Conservation (phyloP, 441 rosid species). For the Melastoma candidum region DNA sequence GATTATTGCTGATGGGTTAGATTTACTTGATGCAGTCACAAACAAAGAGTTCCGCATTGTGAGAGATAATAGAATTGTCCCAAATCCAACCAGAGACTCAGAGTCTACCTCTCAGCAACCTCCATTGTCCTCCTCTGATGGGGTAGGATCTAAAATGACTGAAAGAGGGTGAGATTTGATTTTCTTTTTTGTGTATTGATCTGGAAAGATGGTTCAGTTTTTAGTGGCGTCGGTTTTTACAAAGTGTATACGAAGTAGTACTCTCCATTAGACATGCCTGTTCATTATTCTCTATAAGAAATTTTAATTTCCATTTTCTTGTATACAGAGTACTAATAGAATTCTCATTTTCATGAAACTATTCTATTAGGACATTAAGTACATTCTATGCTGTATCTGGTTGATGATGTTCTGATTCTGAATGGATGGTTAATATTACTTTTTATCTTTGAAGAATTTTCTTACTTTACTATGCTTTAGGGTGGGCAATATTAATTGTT, state of each 20-base stretch:
- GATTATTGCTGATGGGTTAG: conserved; percentile 13
- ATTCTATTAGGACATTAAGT: too few species aligned
- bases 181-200: conserved; percentile 9
- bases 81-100: conserved; percentile 27
- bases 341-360: too few species aligned
- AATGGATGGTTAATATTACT: too few species aligned
- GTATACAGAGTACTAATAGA: too few species aligned
- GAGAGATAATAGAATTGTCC: conserved; percentile 62
- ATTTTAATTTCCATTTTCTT: too few species aligned
- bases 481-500: background rate
- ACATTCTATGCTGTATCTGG: too few species aligned
- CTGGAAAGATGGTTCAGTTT: background rate
- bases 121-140: conserved; percentile 25
- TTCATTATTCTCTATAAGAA: too few species aligned
- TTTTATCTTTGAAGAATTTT: background rate
- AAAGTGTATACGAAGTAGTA: too few species aligned
- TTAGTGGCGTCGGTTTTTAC: too few species aligned
- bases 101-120: conserved; percentile 30
- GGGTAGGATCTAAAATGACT: conserved; percentile 19
- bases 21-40: conserved; percentile 31
- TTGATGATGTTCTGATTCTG: too few species aligned
- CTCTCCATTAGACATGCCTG: too few species aligned
- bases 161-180: conserved; percentile 36
- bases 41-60: conserved; percentile 58
- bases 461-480: conserved; percentile 1